These are phyloP conservation scores for Cinnamomum chago DNA, from an alignment of 164 flowering plant species.

Conservation along the genomic window DNA sequence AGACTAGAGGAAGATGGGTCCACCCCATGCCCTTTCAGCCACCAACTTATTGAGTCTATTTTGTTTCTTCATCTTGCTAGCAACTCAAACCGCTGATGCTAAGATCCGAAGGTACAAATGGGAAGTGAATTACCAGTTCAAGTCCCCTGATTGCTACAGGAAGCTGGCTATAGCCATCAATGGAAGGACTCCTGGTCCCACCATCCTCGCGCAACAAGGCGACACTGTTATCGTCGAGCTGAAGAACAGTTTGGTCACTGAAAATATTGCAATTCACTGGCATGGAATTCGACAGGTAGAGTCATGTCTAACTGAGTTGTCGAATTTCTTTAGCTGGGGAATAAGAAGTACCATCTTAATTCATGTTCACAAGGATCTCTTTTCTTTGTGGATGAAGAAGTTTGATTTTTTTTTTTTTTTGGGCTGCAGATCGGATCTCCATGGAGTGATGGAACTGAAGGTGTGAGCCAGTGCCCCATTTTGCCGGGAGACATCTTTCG, in stretches of 20 bases:
- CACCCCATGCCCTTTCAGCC: too few species aligned
- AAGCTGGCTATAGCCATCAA: slow-evolving; percentile 65
- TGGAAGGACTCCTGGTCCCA: slow-evolving; percentile 73
- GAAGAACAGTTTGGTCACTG: slow-evolving; percentile 65
- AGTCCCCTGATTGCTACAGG: slow-evolving; percentile 68
- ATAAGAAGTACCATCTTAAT: background rate
- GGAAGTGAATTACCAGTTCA: slow-evolving; percentile 74
- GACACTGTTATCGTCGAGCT: slow-evolving; percentile 81
- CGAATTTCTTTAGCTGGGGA: background rate
- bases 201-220: slow-evolving; percentile 58
- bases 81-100: slow-evolving; percentile 32
- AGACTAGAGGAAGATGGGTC: slow-evolving; percentile 23
- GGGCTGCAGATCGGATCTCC: slow-evolving; percentile 64
- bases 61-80: background rate
- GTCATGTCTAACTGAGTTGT: background rate
- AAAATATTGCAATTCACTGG: slow-evolving; percentile 89
- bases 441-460: slow-evolving; percentile 92
- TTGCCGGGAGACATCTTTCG: slow-evolving; percentile 68
- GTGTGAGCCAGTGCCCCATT: slow-evolving; percentile 82
- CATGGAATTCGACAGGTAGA: slow-evolving; percentile 90
- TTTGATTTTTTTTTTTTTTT: too few species aligned
- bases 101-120: slow-evolving; percentile 50
- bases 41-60: background rate
- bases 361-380: background rate
- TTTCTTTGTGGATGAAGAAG: background rate